These are phyloP conservation scores for Didymella keratinophila DNA, from an alignment of 2,329 filamentous ascomycete genomes.

Conservation along the genomic window DNA sequence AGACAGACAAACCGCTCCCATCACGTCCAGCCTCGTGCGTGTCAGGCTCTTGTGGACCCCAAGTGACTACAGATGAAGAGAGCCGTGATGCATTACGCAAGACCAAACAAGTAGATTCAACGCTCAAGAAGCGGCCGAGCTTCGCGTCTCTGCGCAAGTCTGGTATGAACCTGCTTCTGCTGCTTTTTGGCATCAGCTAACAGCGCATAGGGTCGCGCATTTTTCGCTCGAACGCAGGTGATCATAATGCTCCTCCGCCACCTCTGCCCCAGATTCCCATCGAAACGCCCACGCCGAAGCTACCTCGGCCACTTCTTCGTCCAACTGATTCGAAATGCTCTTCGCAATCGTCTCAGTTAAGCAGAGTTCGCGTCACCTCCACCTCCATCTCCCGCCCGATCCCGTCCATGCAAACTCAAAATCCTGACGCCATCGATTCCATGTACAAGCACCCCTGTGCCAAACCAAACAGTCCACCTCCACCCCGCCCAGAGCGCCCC, in stretches of 20 bases:
- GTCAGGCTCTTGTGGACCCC: neutral
- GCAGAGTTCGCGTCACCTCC: slow-evolving; percentile 1
- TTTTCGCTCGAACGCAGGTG: slow-evolving; percentile 14
- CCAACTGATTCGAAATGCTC: slow-evolving; percentile 7
- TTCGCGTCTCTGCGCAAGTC: slow-evolving; percentile 25
- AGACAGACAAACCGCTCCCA: slow-evolving; percentile 1
- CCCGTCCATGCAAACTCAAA: neutral
- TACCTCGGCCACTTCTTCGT: slow-evolving; percentile 6
- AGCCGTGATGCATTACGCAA: neutral
- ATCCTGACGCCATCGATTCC: neutral
- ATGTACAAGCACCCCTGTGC: slow-evolving; percentile 20
- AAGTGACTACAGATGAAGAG: neutral
- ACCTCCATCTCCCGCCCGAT: slow-evolving; percentile 28
- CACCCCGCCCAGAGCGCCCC: slow-evolving; percentile 27
- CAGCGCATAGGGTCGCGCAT: slow-evolving; percentile 26
- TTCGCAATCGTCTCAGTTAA: slow-evolving; percentile 12
- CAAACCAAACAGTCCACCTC: slow-evolving; percentile 24
- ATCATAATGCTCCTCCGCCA: slow-evolving; percentile 20
- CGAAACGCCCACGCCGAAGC: slow-evolving; percentile 4
- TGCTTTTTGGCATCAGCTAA: neutral
- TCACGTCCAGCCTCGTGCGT: neutral
- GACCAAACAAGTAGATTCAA: slow-evolving; percentile 2
- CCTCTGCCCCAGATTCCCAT: slow-evolving; percentile 27
- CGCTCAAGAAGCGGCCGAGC: slow-evolving; percentile 23
- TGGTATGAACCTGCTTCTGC: slow-evolving; percentile 13